Percentiles rank a stretch among this genome's conserved stretches.
Conservation (phyloP, 352 stramenopile genomes). For the Pythium phragmiticola region DNA sequence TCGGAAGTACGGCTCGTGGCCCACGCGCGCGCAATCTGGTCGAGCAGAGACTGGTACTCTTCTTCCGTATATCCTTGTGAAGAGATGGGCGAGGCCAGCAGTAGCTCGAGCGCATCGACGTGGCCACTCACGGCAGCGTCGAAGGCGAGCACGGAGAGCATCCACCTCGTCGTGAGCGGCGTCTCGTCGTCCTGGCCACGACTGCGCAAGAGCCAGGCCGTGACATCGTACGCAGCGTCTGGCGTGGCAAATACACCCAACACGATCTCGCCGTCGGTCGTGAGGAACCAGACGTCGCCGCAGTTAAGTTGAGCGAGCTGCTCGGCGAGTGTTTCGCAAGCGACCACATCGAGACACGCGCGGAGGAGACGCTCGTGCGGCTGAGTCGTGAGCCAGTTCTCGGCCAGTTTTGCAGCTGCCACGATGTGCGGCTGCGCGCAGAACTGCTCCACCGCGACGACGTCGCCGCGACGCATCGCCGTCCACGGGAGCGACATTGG, state of each 20-base stretch:
- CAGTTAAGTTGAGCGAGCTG: background rate
- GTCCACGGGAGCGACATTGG: too few species aligned
- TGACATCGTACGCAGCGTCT: background rate
- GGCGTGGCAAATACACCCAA: background rate
- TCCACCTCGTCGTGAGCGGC: background rate
- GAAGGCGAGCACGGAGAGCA: background rate
- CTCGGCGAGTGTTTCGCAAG: background rate
- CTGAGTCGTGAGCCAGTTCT: background rate
- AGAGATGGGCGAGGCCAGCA: background rate
- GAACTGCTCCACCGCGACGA: background rate
- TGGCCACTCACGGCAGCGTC: background rate
- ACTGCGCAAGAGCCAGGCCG: background rate
- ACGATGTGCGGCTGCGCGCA: background rate
- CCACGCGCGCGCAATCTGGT: background rate
- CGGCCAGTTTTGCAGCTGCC: background rate
- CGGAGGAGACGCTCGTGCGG: background rate
- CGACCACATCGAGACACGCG: background rate
- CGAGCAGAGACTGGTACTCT: background rate
- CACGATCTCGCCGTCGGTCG: background rate
- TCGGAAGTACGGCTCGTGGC: background rate
- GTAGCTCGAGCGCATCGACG: background rate
- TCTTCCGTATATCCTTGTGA: background rate
- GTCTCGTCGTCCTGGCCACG: background rate
- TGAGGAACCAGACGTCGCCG: background rate
- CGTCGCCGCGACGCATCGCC: background rate